Evolutionary conservation across 164 flowering plant species (phyloP).

Genomic region (Liriodendron chinense): DNA sequence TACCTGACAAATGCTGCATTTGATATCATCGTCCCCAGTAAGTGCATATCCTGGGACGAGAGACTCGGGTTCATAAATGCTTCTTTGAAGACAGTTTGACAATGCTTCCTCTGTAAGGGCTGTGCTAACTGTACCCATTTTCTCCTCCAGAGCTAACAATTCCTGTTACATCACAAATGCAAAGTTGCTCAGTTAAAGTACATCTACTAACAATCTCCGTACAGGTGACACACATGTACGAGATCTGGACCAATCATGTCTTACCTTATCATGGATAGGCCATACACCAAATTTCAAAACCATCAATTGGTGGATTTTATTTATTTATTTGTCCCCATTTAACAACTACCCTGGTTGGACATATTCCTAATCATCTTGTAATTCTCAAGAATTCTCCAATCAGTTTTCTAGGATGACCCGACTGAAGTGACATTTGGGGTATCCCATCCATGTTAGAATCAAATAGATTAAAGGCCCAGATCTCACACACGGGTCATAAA

Average conservation of each 20-base stretch:
- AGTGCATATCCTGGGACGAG: conserved; percentile 11
- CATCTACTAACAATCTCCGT: too few species aligned
- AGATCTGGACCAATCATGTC: too few species aligned
- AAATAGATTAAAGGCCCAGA: too few species aligned
- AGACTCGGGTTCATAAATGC: conserved; percentile 32
- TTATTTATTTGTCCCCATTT: too few species aligned
- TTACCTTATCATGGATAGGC: neutral
- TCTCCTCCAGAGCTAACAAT: conserved; percentile 84
- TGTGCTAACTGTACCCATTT: conserved; percentile 96
- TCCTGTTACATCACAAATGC: conserved; percentile 43
- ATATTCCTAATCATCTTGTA: neutral
- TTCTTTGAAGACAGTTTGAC: conserved; percentile 52
- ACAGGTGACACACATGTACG: too few species aligned
- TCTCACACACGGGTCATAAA: neutral
- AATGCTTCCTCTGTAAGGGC: conserved; percentile 78
- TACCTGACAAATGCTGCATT: conserved; percentile 99
- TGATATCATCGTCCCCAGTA: conserved; percentile 45
- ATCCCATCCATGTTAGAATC: neutral
- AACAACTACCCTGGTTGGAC: neutral
- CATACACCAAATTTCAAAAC: neutral
- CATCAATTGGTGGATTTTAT: neutral
- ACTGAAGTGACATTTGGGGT: neutral
- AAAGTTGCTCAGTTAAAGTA: neutral
- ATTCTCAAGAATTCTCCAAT: neutral
- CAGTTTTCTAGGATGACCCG: neutral